These are phyloP conservation scores for Candida suzukii DNA, from an alignment of 805 yeast species.

Conservation along the genomic window DNA sequence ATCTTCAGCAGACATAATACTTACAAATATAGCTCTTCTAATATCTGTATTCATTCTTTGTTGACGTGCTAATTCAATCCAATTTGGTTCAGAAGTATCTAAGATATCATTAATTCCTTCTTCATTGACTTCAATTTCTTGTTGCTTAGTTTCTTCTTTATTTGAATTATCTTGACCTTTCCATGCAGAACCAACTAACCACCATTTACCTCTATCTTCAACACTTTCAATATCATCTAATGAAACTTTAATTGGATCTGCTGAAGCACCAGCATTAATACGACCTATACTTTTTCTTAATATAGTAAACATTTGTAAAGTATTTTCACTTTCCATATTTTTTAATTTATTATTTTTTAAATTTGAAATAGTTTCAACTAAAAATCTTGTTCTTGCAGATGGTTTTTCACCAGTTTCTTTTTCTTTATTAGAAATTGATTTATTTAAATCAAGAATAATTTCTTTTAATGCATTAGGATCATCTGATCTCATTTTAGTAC, in stretches of 20 bases:
- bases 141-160: slow-evolving; percentile 2
- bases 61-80: slow-evolving; percentile 77
- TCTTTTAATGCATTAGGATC: slow-evolving; percentile 84
- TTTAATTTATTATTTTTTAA: slow-evolving; percentile 81
- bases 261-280: slow-evolving; percentile 35
- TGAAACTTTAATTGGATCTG: slow-evolving; percentile 80
- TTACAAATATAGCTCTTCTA: slow-evolving; percentile 87
- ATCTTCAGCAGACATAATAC: slow-evolving; percentile 93
- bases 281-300: slow-evolving; percentile 59
- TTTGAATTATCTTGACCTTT: slow-evolving; percentile 43
- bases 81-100: slow-evolving; percentile 72
- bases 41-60: slow-evolving; percentile 95
- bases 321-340: slow-evolving; percentile 40
- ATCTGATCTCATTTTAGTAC: slow-evolving; percentile 80
- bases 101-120: slow-evolving; percentile 50
- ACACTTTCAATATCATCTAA: slow-evolving; percentile 74
- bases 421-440: slow-evolving; percentile 32
- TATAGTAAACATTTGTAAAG: slow-evolving; percentile 45
- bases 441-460: slow-evolving; percentile 56
- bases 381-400: slow-evolving; percentile 67
- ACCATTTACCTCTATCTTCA: slow-evolving; percentile 91
- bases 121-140: slow-evolving; percentile 27
- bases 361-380: slow-evolving; percentile 79
- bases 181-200: slow-evolving; percentile 99
- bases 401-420: slow-evolving; percentile 20